Base-by-base conservation (phyloP, 2,329 filamentous ascomycete species). In the Hymenoscyphus occultus region DNA sequence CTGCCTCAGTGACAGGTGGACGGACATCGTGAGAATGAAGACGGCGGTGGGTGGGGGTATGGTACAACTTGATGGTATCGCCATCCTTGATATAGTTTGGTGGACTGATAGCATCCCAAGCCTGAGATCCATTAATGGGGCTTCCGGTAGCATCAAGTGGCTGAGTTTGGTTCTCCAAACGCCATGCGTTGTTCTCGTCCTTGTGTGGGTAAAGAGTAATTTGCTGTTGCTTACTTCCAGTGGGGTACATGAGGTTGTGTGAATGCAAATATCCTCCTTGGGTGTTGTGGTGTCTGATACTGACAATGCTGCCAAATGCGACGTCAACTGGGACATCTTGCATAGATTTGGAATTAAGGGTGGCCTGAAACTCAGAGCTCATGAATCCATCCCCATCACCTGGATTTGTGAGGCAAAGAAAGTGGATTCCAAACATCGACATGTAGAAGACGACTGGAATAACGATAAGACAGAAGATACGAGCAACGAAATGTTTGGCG, bases 381-480 rank as follows among this genome's bases (percentile, higher is more conserved):
- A 99, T 99, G 83, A 99, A 99, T 63, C 95, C 95, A 78, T 99
- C 95, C 63, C 95, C 95, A 61, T 99, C 95, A 66, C 95, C 95
- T 35, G 95, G 95, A 80, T 99, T 99, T 66, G 90, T 86, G 54
- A 99, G 85, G 82, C 92, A 96, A 71, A 93, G 72, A 79, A 99
- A 99, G 82, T 99, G 95, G 73, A 99, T 96, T 62, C 87, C 93
- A 75, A 99, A 99, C 91, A 98, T 97, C 74, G 86, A 89, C 83
- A 97, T 89, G 81, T 99, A 99, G 80, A 99, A 97, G 42, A 87
- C 88, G 32, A 90, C 71, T 6, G 95, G 95, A 71, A 99, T 91
- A 71, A 96, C 82, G 71, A 99, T 93, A 63, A 99, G 83, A 77
- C 92, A 97, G 82, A 98, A 96, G 56, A 88, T 82, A 71, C 95